Percentiles rank a stretch among this genome's conserved stretches.
phyloP scores from a whole-genome alignment of 352 stramenopile species.

The Phytophthora crassamura region DNA sequence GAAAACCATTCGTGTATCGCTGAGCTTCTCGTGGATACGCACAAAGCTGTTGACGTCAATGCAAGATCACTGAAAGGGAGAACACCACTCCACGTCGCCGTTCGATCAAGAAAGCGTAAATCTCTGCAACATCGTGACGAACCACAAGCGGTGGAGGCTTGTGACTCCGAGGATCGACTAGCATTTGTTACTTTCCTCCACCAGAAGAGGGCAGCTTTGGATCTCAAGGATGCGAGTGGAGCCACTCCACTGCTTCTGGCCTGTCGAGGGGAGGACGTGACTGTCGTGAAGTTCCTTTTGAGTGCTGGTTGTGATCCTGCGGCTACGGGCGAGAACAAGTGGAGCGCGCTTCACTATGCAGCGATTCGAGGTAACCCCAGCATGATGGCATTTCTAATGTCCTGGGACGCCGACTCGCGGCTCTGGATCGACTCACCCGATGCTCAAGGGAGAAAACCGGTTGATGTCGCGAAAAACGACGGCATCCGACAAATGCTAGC shows the following conservation, averaged over 20 bases:
- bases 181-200: slow-evolving; percentile 39
- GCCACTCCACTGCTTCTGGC: slow-evolving; percentile 55
- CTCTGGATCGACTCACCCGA: slow-evolving; percentile 42
- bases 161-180: slow-evolving; percentile 10
- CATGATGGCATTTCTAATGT: slow-evolving; percentile 45
- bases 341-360: slow-evolving; percentile 58
- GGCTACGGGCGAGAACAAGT: slow-evolving; percentile 40
- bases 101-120: slow-evolving; percentile 15
- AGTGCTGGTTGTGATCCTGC: slow-evolving; percentile 35
- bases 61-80: slow-evolving; percentile 55
- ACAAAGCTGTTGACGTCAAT: slow-evolving; percentile 41
- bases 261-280: slow-evolving; percentile 33
- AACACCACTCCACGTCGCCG: slow-evolving; percentile 58
- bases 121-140: neutral
- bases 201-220: slow-evolving; percentile 38
- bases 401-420: slow-evolving; percentile 53
- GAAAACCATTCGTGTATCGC: slow-evolving; percentile 45
- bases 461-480: slow-evolving; percentile 42
- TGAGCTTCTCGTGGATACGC: slow-evolving; percentile 35
- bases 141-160: neutral
- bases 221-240: slow-evolving; percentile 45
- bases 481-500: slow-evolving; percentile 30
- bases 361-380: slow-evolving; percentile 38
- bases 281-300: slow-evolving; percentile 40
- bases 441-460: slow-evolving; percentile 46